Evolutionary conservation across 306 rosid species (phyloP), one percentile per base, ranked within the genome.

Genomic region (Castanea sativa): DNA sequence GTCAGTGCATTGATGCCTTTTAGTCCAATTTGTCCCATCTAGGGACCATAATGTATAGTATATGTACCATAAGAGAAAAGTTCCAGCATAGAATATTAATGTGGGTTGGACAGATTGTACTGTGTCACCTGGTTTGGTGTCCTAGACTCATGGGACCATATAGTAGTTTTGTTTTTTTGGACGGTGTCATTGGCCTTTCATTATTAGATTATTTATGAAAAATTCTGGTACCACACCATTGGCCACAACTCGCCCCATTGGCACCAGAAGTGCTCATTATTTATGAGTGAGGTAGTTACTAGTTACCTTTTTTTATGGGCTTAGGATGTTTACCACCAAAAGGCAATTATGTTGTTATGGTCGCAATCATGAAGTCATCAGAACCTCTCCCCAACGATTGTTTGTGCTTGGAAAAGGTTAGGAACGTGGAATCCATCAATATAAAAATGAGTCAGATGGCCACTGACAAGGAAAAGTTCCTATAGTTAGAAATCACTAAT

Each of bases 1-100:
- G 76, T 32, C 67, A 51, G 58, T 84, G 73, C 74, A 78, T 68
- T 65, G 86, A 82, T 82, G 80, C 85, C 77, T 77, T 79, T 79
- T 51, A 74, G 73, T 52, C 65, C 5, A 73, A 49, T 14, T 69
- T 83, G 83, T 83, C 77, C 71, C 27, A 56, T 78, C 55, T 18
- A 60, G 72, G 81, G 84, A 51, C 86, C 86, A 69, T 25, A 18
- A 20, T 58, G 27, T 27, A 72, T 14, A 79, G 60, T 3, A 49
- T 12, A 70, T 55, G 58, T 67, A 51, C 56, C 45, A 11, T 18
- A 35, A 21, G 78, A 71, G 76, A 78, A 27, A 74, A 52, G 75
- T 71, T 71, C 75, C 69, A 52, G 74, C 51, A 60, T 27, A 75
- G 73, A 30, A 5, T 19, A 43, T 75, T 29, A 25, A 23, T 76